Evolutionary conservation across 371 early-diverging fungal genomes (phyloP).

Genomic region (Saksenaea vasiformis): DNA sequence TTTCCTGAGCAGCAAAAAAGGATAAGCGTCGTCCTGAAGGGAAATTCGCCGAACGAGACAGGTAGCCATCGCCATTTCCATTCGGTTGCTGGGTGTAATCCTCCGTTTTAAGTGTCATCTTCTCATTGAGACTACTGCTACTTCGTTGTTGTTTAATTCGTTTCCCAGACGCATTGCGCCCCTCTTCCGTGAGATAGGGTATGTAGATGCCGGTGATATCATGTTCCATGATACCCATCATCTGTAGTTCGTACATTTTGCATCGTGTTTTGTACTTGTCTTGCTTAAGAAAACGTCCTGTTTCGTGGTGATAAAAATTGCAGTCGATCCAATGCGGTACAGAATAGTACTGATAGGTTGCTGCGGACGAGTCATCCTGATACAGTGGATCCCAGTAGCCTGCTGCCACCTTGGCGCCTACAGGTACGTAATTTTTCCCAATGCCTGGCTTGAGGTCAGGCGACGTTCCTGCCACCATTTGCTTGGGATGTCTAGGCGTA

Average conservation of each 20-base stretch:
- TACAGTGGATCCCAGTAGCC: conserved; percentile 63
- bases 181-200: conserved; percentile 52
- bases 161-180: conserved; percentile 11
- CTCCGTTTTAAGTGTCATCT: conserved; percentile 15
- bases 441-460: conserved; percentile 30
- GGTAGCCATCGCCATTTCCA: conserved; percentile 35
- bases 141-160: conserved; percentile 27
- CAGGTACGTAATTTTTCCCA: background rate
- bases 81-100: conserved; percentile 15
- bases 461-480: conserved; percentile 26
- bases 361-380: conserved; percentile 38
- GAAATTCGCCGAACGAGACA: conserved; percentile 46
- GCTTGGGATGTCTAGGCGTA: conserved; percentile 8
- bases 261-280: conserved; percentile 70
- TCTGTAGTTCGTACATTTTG: conserved; percentile 84
- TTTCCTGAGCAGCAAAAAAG: conserved; percentile 5
- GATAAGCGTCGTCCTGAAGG: conserved; percentile 16
- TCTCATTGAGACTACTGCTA: conserved; percentile 45
- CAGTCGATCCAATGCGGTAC: conserved; percentile 94
- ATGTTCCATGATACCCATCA: conserved; percentile 79
- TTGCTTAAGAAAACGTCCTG: conserved; percentile 47
- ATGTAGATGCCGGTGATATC: conserved; percentile 62
- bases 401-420: conserved; percentile 19
- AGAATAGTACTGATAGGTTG: conserved; percentile 63
- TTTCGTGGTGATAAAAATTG: conserved; percentile 79